These are phyloP conservation scores for Knoxdaviesia capensis DNA, from an alignment of 2,329 filamentous ascomycete species.

Conservation along the genomic window DNA sequence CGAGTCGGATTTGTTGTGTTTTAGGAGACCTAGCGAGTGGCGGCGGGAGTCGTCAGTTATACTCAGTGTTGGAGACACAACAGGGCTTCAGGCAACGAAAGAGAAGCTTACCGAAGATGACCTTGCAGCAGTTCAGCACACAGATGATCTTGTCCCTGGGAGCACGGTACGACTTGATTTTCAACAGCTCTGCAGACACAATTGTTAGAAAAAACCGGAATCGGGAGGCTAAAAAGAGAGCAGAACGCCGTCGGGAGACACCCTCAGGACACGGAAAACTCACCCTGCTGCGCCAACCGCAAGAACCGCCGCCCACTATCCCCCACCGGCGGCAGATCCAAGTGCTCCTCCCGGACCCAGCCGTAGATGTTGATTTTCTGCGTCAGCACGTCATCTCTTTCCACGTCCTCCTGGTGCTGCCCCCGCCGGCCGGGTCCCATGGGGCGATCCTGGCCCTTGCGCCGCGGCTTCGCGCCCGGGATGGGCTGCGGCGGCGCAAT, in stretches of 20 bases:
- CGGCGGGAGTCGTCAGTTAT: too few relatives aligned
- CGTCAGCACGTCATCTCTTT: slow-evolving; percentile 83
- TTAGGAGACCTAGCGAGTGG: slow-evolving; percentile 46
- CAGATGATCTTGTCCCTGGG: slow-evolving; percentile 97
- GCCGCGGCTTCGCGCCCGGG: slow-evolving; percentile 45
- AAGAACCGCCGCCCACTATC: slow-evolving; percentile 81
- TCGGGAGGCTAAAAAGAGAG: not conserved
- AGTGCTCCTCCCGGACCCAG: slow-evolving; percentile 82
- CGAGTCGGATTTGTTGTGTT: slow-evolving; percentile 81
- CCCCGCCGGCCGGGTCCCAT: slow-evolving; percentile 71
- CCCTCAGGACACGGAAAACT: slow-evolving; percentile 5
- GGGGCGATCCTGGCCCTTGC: slow-evolving; percentile 45
- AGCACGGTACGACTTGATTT: slow-evolving; percentile 94
- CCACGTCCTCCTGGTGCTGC: slow-evolving; percentile 95
- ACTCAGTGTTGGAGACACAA: slow-evolving; percentile 1
- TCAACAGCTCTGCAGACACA: slow-evolving; percentile 55
- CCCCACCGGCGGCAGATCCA: slow-evolving; percentile 72
- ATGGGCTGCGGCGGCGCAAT: slow-evolving; percentile 66
- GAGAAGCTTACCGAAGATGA: slow-evolving; percentile 78
- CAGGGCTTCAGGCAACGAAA: not conserved
- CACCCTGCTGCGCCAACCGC: slow-evolving; percentile 70
- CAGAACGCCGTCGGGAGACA: not conserved
- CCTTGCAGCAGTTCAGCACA: slow-evolving; percentile 95
- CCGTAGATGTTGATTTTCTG: slow-evolving; percentile 96
- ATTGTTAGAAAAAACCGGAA: slow-evolving; percentile 5